Evolutionary conservation across 2,329 filamentous ascomycete genomes (phyloP).

Genomic region (Penicillium palitans): DNA sequence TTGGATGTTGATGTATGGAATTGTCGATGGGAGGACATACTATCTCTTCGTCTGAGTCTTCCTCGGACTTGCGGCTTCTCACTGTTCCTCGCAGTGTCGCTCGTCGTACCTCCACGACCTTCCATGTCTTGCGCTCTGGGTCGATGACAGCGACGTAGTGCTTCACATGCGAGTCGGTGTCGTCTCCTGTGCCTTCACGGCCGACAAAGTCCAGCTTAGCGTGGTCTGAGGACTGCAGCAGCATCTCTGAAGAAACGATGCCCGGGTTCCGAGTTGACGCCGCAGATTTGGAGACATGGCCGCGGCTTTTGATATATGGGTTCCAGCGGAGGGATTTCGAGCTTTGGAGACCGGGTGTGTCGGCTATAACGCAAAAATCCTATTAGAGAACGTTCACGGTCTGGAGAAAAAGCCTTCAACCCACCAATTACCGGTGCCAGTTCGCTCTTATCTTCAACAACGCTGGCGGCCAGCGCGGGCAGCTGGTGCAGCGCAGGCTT

Average conservation of each 20-base stretch:
- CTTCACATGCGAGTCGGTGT: conserved; percentile 54
- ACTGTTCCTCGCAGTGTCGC: conserved; percentile 55
- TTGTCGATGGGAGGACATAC: conserved; percentile 21
- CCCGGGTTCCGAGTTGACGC: conserved; percentile 36
- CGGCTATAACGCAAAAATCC: conserved; percentile 24
- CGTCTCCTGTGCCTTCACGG: conserved; percentile 48
- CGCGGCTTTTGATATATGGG: conserved; percentile 54
- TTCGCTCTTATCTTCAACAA: conserved; percentile 50
- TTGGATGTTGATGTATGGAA: neutral
- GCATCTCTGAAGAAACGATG: conserved; percentile 50
- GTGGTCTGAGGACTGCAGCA: conserved; percentile 63
- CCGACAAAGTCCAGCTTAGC: conserved; percentile 61
- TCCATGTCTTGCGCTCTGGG: conserved; percentile 52
- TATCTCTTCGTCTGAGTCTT: conserved; percentile 33
- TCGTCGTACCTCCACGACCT: conserved; percentile 56
- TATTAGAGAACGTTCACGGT: neutral
- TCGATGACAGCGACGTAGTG: conserved; percentile 65
- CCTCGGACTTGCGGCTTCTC: conserved; percentile 29
- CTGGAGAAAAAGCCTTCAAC: conserved; percentile 9
- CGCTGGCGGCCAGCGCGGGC: conserved; percentile 46
- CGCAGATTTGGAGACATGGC: conserved; percentile 35
- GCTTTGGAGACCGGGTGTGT: conserved; percentile 37
- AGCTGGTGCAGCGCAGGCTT: conserved; percentile 46
- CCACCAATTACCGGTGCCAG: conserved; percentile 54
- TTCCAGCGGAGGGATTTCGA: conserved; percentile 34